Evolutionary conservation across 306 rosid genomes (phyloP).

Genomic region (Lathyrus aphaca): DNA sequence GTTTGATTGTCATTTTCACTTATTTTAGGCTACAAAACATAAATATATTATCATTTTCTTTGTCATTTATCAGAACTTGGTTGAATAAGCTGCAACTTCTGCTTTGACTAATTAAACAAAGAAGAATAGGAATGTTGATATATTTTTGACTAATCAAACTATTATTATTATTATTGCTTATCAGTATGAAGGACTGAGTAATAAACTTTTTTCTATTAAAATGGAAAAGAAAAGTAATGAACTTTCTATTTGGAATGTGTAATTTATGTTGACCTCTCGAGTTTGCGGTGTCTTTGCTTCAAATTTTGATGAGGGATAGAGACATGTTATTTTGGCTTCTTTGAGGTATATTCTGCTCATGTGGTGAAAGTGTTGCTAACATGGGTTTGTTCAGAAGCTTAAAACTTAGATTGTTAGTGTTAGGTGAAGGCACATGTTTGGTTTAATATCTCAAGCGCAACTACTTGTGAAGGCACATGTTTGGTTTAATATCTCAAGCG

Average conservation of each 20-base stretch:
- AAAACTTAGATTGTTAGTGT: neutral
- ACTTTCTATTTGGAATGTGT: neutral
- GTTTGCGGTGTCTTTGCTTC: neutral
- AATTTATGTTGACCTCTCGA: neutral
- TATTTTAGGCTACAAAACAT: no score
- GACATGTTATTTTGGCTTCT: conserved; percentile 7
- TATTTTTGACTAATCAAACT: neutral
- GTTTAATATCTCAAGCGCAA: conserved; percentile 8
- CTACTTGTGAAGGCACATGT: neutral
- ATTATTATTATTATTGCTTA: neutral
- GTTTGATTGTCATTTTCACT: neutral
- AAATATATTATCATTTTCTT: neutral
- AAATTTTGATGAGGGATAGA: conserved; percentile 3
- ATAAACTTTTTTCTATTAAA: neutral
- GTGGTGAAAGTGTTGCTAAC: conserved; percentile 5
- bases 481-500: conserved; percentile 4
- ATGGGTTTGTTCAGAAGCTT: conserved; percentile 4
- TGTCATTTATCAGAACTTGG: neutral
- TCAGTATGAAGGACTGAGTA: neutral
- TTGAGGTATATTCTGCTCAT: neutral
- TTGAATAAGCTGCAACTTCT: neutral
- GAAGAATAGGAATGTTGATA: neutral
- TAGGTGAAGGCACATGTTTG: neutral
- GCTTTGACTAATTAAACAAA: neutral
- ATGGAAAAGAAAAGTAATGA: neutral